Evolutionary conservation across 2,329 filamentous ascomycete genomes (phyloP).

Genomic region (Apiospora aurea): DNA sequence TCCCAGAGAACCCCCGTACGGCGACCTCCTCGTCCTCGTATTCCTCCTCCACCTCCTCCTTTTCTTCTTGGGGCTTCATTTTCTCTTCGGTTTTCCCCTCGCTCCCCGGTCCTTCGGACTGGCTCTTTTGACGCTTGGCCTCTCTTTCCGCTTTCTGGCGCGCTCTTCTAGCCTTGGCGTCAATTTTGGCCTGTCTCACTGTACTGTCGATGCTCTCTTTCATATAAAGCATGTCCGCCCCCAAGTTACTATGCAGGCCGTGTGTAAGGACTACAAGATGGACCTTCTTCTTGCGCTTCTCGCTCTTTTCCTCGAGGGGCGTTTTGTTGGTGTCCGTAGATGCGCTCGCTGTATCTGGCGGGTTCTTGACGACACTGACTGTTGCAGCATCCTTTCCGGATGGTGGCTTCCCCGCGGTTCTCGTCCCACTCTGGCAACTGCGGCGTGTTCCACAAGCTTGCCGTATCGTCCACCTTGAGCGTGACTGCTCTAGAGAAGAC

Average conservation of each 20-base stretch:
- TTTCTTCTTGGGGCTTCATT: conserved; percentile 38
- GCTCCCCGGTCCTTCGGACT: not conserved
- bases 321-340: conserved; percentile 28
- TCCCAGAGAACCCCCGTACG: conserved; percentile 88
- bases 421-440: conserved; percentile 73
- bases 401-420: conserved; percentile 40
- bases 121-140: conserved; percentile 32
- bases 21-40: conserved; percentile 85
- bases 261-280: conserved; percentile 94
- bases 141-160: conserved; percentile 51
- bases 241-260: conserved; percentile 93
- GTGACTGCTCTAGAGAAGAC: conserved; percentile 84
- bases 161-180: conserved; percentile 68
- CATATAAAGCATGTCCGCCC: conserved; percentile 94
- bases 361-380: conserved; percentile 32
- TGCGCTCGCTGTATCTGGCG: conserved; percentile 26
- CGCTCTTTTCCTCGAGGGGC: conserved; percentile 26
- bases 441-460: conserved; percentile 91
- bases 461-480: conserved; percentile 86
- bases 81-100: conserved; percentile 12
- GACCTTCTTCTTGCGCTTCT: conserved; percentile 68
- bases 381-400: conserved; percentile 34
- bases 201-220: conserved; percentile 96
- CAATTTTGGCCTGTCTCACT: conserved; percentile 74
- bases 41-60: conserved; percentile 55